Conservation (phyloP, 495 filamentous ascomycete genomes). For the Penicillium chermesinum region DNA sequence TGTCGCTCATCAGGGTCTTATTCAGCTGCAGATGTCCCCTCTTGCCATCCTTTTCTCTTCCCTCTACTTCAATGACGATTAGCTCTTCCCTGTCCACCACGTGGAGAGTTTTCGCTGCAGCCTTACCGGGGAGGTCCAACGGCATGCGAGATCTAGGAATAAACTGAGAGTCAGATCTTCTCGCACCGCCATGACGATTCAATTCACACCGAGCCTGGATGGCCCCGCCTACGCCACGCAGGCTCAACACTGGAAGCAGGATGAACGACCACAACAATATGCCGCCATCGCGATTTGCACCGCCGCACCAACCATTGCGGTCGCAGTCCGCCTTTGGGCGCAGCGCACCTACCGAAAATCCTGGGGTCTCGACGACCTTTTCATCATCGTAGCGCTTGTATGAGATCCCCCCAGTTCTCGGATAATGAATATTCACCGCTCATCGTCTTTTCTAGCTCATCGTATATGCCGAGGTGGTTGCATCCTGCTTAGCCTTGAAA, state of each 20-base stretch:
- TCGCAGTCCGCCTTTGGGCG: neutral
- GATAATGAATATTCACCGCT: neutral
- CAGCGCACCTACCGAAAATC: neutral
- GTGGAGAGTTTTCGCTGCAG: neutral
- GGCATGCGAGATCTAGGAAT: neutral
- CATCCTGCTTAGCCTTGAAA: neutral
- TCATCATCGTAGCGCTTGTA: conserved; percentile 1
- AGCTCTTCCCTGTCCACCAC: neutral
- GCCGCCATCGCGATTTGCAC: conserved; percentile 1
- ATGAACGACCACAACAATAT: neutral
- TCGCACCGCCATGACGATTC: neutral
- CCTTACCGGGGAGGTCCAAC: neutral
- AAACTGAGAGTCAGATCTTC: neutral
- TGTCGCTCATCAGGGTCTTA: neutral
- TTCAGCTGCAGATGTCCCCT: neutral
- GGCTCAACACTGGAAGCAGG: neutral
- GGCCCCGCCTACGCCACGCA: neutral
- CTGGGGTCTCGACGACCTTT: conserved; percentile 1
- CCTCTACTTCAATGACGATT: neutral
- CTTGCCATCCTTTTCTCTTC: neutral
- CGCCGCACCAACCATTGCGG: neutral
- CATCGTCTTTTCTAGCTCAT: neutral
- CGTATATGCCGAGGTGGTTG: neutral
- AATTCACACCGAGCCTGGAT: neutral
- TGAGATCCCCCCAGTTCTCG: neutral